Base-by-base conservation (phyloP, 2,329 filamentous ascomycete species). In the Penicillium sclerotigenum region DNA sequence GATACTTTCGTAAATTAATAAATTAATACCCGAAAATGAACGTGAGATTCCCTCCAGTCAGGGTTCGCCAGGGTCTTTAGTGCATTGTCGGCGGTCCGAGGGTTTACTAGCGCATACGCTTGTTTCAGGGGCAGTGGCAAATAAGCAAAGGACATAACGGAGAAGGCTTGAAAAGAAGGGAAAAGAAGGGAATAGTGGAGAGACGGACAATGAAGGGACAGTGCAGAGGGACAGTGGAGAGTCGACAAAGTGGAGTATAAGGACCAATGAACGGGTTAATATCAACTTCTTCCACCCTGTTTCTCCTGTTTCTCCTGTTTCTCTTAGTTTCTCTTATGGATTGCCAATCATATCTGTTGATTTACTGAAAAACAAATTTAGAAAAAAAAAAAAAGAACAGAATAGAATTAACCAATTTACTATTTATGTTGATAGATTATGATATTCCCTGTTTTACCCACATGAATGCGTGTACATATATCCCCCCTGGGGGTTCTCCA, bases 81-180 rank as follows among this genome's bases (percentile, higher is more conserved):
- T 8, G 20, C 18, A 22, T 4, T 16, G 20, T 22, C 47, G 14
- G 47, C 47, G 22, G 29, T 28, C 49, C 40, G 4, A n/a, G 24
- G 40, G 41, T 26, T 47, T 40, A 48, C 51, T 53, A 53, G 51
- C n/a, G 33, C 10, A 24, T 41, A 33, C 43, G 26, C 6, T 34
- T 20, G 52, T 54, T 50, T 54, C 52, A 54, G 52, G 46, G 52
- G 22, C 8, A 47, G 52, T 54, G 52, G 45, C 52, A 48, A 54
- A 54, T 33, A n/a, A 33, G 20, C 38, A 18, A 28, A 36, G 22
- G 18, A 52, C 11, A 11, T 5, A 20, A 36, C 41, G 14, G 31
- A 18, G 37, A 45, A 38, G 34, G 41, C 24, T 28, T 46, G 11
- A 36, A 1, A 5, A 31, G 18, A 45, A 14, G 18, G 26, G 29